These are phyloP conservation scores for Talaromyces sp. DNA, from an alignment of 2,329 filamentous ascomycete genomes.

Conservation along the genomic window DNA sequence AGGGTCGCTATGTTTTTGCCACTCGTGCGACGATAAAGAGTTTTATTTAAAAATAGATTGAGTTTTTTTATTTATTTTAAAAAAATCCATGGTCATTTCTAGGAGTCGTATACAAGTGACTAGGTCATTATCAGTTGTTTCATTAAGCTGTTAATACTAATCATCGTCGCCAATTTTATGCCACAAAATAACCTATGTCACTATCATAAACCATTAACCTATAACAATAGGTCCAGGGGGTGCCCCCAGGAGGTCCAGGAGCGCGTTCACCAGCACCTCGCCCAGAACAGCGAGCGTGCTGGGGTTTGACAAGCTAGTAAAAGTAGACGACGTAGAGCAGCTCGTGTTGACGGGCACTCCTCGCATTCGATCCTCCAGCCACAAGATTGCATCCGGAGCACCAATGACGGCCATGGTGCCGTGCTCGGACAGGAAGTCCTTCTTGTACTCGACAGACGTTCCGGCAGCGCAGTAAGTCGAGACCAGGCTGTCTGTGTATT, in stretches of 20 bases:
- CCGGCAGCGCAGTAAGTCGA: constrained; percentile 31
- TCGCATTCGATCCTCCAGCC: constrained; percentile 22
- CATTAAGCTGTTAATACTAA: not conserved
- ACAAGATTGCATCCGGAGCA: constrained; percentile 26
- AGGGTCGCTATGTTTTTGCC: not conserved
- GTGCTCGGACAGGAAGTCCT: constrained; percentile 44
- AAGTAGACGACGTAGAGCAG: constrained; percentile 14
- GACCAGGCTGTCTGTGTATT: constrained; percentile 43
- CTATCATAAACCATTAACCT: constrained; percentile 7
- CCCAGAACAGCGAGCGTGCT: constrained; percentile 10
- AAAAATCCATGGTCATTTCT: no score
- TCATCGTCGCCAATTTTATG: not conserved
- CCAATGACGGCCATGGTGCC: constrained; percentile 30
- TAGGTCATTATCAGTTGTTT: not conserved
- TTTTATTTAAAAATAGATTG: no score
- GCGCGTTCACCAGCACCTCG: constrained; percentile 8
- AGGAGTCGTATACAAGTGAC: no score
- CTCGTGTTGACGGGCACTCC: constrained; percentile 10
- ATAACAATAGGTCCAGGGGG: constrained; percentile 11
- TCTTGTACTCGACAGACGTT: constrained; percentile 41
- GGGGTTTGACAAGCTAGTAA: constrained; percentile 15
- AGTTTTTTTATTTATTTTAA: not conserved
- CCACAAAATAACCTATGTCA: not conserved
- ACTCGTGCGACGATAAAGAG: no score
- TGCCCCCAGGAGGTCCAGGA: constrained; percentile 9